Evolutionary conservation across 345 rosid species (phyloP).

Genomic region (Hibiscus trionum): DNA sequence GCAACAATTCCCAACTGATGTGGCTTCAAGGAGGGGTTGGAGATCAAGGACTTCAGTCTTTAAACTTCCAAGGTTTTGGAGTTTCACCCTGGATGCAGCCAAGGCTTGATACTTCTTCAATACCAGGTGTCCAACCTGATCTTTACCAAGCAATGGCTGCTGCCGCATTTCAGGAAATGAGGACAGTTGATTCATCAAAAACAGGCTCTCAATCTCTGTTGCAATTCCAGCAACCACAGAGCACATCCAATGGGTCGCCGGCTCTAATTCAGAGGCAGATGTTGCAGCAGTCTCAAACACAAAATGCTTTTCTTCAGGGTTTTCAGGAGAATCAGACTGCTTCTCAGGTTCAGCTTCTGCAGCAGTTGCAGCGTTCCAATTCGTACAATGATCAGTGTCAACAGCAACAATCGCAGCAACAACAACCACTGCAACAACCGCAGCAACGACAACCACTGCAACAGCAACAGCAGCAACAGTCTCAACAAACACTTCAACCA

Average conservation of each 20-base stretch:
- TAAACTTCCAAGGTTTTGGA: conserved; percentile 74
- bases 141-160: conserved; percentile 87
- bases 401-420: background rate
- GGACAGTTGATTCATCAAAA: conserved; percentile 61
- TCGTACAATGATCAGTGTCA: conserved; percentile 30
- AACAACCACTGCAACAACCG: background rate
- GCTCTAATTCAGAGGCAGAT: conserved; percentile 40
- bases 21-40: conserved; percentile 61
- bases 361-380: conserved; percentile 22
- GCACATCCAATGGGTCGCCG: conserved; percentile 38
- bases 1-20: conserved; percentile 64
- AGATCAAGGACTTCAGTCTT: conserved; percentile 58
- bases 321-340: conserved; percentile 4
- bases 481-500: conserved; percentile 22
- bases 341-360: conserved; percentile 8
- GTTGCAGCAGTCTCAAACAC: conserved; percentile 4
- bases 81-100: conserved; percentile 86
- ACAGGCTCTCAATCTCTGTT: conserved; percentile 38
- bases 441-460: background rate
- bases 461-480: conserved; percentile 1
- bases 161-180: conserved; percentile 79
- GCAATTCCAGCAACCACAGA: conserved; percentile 64
- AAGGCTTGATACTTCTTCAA: conserved; percentile 51
- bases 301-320: conserved; percentile 3
- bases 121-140: conserved; percentile 73